Conservation (phyloP, 495 filamentous ascomycete species). For the Neurospora discreta region DNA sequence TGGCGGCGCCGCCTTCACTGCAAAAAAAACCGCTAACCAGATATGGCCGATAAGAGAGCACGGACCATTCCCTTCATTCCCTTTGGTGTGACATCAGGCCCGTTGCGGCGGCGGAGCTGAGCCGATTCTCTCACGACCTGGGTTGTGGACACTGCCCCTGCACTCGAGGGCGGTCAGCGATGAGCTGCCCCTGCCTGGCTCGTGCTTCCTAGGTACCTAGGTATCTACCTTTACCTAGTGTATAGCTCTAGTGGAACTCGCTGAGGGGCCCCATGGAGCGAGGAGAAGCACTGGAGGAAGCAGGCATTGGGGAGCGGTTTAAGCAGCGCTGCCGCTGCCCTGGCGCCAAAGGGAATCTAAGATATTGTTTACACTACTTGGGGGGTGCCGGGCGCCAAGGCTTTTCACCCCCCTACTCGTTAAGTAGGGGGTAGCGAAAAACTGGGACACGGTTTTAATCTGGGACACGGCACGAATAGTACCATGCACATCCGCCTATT, state of each 20-base stretch:
- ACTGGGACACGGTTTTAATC: too few species aligned
- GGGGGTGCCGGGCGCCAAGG: too few species aligned
- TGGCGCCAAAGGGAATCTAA: background rate
- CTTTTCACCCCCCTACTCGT: too few species aligned
- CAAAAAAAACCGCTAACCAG: background rate
- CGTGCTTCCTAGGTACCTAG: too few species aligned
- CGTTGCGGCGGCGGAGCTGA: too few species aligned
- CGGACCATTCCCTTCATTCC: conserved; percentile 2
- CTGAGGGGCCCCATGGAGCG: background rate
- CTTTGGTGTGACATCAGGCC: conserved; percentile 6
- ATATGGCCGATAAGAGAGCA: background rate
- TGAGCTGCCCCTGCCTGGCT: background rate
- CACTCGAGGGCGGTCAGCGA: background rate
- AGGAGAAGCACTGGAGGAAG: background rate
- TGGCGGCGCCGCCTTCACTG: background rate
- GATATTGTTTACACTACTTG: background rate
- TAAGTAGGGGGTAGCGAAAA: too few species aligned
- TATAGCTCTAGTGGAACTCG: background rate
- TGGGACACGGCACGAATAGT: too few species aligned
- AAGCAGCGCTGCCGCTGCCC: background rate
- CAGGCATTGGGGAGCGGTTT: background rate
- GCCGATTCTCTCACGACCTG: background rate
- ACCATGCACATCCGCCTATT: too few species aligned
- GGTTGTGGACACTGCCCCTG: too few species aligned
- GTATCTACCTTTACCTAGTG: too few species aligned